phyloP scores from a whole-genome alignment of 2,329 filamentous ascomycete species.

The Gaeumannomyces tritici region DNA sequence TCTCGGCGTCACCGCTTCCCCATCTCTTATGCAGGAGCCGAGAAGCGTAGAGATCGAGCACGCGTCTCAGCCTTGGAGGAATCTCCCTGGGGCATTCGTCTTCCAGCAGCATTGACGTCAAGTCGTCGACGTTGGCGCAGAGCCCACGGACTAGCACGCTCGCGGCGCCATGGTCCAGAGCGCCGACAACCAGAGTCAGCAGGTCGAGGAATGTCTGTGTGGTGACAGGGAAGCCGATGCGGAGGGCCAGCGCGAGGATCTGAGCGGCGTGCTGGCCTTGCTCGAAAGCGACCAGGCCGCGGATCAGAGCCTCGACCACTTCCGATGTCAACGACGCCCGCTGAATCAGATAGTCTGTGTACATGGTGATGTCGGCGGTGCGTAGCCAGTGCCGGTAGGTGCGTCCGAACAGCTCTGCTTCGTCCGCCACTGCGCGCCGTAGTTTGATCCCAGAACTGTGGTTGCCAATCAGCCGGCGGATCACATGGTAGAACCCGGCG shows the following conservation, averaged over 20 bases:
- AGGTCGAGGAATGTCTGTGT: slow-evolving; percentile 29
- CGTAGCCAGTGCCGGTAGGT: slow-evolving; percentile 19
- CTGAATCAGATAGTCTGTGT: slow-evolving; percentile 27
- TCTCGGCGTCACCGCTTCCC: background rate
- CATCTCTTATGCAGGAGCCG: background rate
- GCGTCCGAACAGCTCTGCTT: background rate
- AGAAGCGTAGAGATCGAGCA: slow-evolving; percentile 6
- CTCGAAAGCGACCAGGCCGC: slow-evolving; percentile 37
- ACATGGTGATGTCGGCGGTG: slow-evolving; percentile 11
- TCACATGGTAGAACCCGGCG: slow-evolving; percentile 30
- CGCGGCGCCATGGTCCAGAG: slow-evolving; percentile 25
- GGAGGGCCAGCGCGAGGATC: slow-evolving; percentile 29
- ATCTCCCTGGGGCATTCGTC: slow-evolving; percentile 8
- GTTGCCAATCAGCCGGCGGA: slow-evolving; percentile 35
- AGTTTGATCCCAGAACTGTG: slow-evolving; percentile 30
- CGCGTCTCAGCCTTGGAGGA: slow-evolving; percentile 1
- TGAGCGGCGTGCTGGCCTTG: slow-evolving; percentile 32
- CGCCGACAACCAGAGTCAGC: slow-evolving; percentile 29
- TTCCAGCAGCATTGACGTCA: slow-evolving; percentile 6
- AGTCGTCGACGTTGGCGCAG: slow-evolving; percentile 12
- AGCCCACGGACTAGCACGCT: slow-evolving; percentile 23
- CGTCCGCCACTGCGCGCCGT: slow-evolving; percentile 8
- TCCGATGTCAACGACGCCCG: slow-evolving; percentile 26
- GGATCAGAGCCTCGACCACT: slow-evolving; percentile 35
- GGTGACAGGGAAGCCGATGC: slow-evolving; percentile 23